These are phyloP conservation scores for Catenaria anguillulae DNA, from an alignment of 371 early-diverging fungal species.

Conservation along the genomic window DNA sequence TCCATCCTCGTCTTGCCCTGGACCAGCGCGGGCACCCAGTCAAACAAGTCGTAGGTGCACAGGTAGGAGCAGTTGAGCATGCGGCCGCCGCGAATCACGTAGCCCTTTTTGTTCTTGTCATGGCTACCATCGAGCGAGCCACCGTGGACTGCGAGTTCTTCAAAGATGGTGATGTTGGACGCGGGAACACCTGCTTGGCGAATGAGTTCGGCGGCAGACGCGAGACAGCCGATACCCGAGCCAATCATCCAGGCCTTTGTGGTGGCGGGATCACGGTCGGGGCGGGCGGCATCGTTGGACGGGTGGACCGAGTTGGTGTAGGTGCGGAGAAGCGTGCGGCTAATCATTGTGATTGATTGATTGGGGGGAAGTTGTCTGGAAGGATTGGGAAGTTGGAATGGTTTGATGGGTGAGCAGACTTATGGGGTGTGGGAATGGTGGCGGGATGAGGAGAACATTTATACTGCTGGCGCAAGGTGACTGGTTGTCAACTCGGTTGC, in stretches of 20 bases:
- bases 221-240: slow-evolving; percentile 14
- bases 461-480: too few relatives aligned
- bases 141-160: slow-evolving; percentile 10
- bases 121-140: slow-evolving; percentile 14
- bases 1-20: too few relatives aligned
- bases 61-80: slow-evolving; percentile 10
- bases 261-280: not conserved
- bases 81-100: slow-evolving; percentile 14
- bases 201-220: slow-evolving; percentile 14
- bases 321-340: too few relatives aligned
- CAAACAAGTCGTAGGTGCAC: slow-evolving; percentile 12
- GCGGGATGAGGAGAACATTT: too few relatives aligned
- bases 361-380: too few relatives aligned
- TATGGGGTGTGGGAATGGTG: too few relatives aligned
- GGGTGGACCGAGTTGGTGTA: too few relatives aligned
- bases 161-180: slow-evolving; percentile 12
- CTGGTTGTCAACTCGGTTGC: too few relatives aligned
- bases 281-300: not conserved
- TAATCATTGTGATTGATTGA: too few relatives aligned
- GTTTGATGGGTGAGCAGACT: too few relatives aligned
- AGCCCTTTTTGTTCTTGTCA: slow-evolving; percentile 6
- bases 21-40: slow-evolving; percentile 11
- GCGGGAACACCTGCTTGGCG: slow-evolving; percentile 11
- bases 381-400: too few relatives aligned
- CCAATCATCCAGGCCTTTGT: slow-evolving; percentile 14